These are phyloP conservation scores for Rhododendron mucronatum DNA, from an alignment of 148 eudicot genomes.

Conservation along the genomic window DNA sequence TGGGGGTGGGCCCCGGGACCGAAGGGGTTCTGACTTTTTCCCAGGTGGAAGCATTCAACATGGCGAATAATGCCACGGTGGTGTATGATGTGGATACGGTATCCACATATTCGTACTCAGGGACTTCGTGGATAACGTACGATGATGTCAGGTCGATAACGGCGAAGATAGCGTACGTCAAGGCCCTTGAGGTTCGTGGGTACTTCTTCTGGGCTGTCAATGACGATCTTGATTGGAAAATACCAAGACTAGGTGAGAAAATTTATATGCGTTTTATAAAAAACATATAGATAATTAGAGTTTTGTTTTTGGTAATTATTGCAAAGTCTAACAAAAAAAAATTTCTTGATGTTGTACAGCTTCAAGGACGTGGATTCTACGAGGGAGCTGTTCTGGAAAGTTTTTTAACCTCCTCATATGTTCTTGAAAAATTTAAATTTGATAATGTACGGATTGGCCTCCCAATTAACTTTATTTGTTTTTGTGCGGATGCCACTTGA, in stretches of 20 bases:
- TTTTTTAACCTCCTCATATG: background rate
- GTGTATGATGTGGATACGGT: conserved; percentile 28
- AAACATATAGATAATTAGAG: too few species aligned
- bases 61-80: conserved; percentile 28
- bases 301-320: background rate
- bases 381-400: background rate
- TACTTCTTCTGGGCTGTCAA: conserved; percentile 55
- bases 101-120: conserved; percentile 33
- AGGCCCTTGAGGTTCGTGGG: conserved; percentile 31
- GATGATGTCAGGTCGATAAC: conserved; percentile 32
- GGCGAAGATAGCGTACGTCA: conserved; percentile 30
- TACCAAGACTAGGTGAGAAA: conserved; percentile 34
- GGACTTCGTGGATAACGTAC: conserved; percentile 46
- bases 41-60: conserved; percentile 27
- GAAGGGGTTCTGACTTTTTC: conserved; percentile 19
- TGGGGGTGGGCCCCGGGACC: conserved; percentile 35
- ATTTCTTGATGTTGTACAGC: conserved; percentile 7
- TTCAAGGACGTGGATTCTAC: background rate
- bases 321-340: background rate
- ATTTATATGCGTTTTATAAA: background rate
- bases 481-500: background rate
- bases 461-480: background rate
- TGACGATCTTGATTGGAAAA: conserved; percentile 36
- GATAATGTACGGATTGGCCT: background rate
- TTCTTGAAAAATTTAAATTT: background rate